Evolutionary conservation across 176 grass and related monocot genomes (phyloP), one percentile per base, ranked within the genome.

Genomic region (Oryza glumipatula): DNA sequence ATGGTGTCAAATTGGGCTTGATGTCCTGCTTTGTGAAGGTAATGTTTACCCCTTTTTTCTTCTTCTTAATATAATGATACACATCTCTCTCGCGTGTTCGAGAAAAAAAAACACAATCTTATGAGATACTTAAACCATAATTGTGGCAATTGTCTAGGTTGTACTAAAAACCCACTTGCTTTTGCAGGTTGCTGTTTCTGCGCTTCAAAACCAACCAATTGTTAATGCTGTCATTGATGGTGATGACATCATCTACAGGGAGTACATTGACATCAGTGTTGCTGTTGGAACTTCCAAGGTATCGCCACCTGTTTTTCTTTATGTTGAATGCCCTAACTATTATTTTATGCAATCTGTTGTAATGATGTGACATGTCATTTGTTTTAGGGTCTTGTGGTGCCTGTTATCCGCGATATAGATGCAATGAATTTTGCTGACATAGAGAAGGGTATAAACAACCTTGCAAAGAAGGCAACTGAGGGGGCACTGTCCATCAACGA

Each of bases 11-110:
- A 72, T 74, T 96, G 89, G 94, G 94, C 72, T 84, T 96, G 12
- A 96, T 96, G 94, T 93, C 91, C 11, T 87, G 94, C 80, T 96
- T 96, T 86, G 60, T 96, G 73, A 96, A 96, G 89, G 94, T 91
- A 89, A 21, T 82, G 19, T 26, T 39, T 39, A 39, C 38, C 38
- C 6, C 6, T 26, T 26, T 38, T 38, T 38, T 38, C 28, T 39
- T 39, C 38, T 39, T 39, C 38, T 39, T 39, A 39, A 39, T 39
- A 39, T 39, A 39, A 39, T 39, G 38, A 39, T 39, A 39, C 38
- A 6, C 38, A 39, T 39, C 38, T 39, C 38, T 38, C 38, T 4
- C 36, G 0, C 38, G 38, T 39, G 38, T 39, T 39, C 38, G 38
- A 39, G 38, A 26, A 26, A 26, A 39, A 49, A 49, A 13, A 3